A percentile compares a stretch with the other conserved stretches of the same genome.
phyloP scores from a whole-genome alignment of 148 eudicot genomes.

The Nepenthes gracilis region DNA sequence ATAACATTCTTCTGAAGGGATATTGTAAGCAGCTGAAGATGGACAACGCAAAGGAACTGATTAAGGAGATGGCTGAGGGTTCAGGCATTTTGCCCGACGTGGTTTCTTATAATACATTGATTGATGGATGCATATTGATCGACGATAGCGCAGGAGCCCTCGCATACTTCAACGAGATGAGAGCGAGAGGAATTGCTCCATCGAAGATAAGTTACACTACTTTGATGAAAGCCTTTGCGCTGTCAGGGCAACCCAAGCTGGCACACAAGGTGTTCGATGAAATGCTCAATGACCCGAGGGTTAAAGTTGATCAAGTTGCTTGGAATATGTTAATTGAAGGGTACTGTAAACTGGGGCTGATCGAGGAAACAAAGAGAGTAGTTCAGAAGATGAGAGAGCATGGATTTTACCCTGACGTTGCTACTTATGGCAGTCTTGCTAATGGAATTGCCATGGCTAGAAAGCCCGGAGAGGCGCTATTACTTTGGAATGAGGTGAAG shows the following conservation, averaged over 20 bases:
- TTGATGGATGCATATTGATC: slow-evolving; percentile 76
- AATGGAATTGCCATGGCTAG: slow-evolving; percentile 79
- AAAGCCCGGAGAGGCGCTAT: slow-evolving; percentile 87
- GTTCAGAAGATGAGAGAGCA: slow-evolving; percentile 62
- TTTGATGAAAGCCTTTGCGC: slow-evolving; percentile 92
- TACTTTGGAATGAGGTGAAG: slow-evolving; percentile 87
- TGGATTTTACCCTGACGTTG: slow-evolving; percentile 65
- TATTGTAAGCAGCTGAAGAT: slow-evolving; percentile 84
- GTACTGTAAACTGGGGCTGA: slow-evolving; percentile 58
- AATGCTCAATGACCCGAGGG: slow-evolving; percentile 83
- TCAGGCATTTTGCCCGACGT: slow-evolving; percentile 71
- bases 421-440: slow-evolving; percentile 96
- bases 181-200: slow-evolving; percentile 75
- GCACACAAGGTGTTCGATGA: slow-evolving; percentile 83
- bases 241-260: slow-evolving; percentile 80
- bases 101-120: slow-evolving; percentile 79
- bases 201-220: slow-evolving; percentile 92
- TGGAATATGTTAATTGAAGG: slow-evolving; percentile 95
- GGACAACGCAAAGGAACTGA: slow-evolving; percentile 58
- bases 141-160: slow-evolving; percentile 88
- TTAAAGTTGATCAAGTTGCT: slow-evolving; percentile 87
- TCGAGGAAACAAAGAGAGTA: slow-evolving; percentile 65
- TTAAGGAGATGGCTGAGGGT: slow-evolving; percentile 52
- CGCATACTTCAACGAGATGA: slow-evolving; percentile 82
- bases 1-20: slow-evolving; percentile 85